Evolutionary conservation across 345 rosid genomes (phyloP).

Genomic region (Linum usitatissimum): DNA sequence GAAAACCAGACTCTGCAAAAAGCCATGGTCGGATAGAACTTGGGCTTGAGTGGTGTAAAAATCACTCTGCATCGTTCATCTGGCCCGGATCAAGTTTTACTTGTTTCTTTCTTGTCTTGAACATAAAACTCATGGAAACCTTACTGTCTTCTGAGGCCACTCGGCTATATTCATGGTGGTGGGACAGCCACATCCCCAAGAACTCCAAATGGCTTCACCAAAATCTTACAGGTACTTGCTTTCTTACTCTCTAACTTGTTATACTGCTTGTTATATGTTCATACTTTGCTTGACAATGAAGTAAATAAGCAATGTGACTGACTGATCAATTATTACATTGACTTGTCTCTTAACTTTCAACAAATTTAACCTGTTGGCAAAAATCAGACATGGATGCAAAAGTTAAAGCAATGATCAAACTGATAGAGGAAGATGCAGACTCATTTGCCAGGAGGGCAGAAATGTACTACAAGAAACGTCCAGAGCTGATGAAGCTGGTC

Average conservation of each 20-base stretch:
- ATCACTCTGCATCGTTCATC: conserved; percentile 18
- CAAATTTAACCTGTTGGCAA: neutral
- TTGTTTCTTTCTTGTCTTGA: conserved; percentile 31
- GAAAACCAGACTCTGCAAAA: conserved; percentile 4
- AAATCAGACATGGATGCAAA: neutral
- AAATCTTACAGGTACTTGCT: conserved; percentile 1
- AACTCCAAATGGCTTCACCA: neutral
- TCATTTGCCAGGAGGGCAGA: neutral
- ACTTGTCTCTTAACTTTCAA: neutral
- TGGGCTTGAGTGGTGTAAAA: conserved; percentile 6
- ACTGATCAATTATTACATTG: neutral
- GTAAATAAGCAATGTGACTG: neutral
- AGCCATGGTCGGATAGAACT: conserved; percentile 3
- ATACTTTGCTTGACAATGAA: neutral
- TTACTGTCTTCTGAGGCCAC: conserved; percentile 19
- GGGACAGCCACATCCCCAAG: conserved; percentile 1
- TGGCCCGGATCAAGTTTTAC: conserved; percentile 58
- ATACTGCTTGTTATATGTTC: neutral
- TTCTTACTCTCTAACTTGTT: neutral
- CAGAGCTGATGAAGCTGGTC: neutral
- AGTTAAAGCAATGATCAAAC: conserved; percentile 3
- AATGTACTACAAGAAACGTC: conserved; percentile 2
- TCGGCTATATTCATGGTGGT: conserved; percentile 12
- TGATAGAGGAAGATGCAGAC: conserved; percentile 3
- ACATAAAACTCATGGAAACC: conserved; percentile 28